Percentiles rank a stretch among this genome's conserved stretches.
Conservation (phyloP, 2,329 filamentous ascomycete genomes). For the Dothistroma septosporum region DNA sequence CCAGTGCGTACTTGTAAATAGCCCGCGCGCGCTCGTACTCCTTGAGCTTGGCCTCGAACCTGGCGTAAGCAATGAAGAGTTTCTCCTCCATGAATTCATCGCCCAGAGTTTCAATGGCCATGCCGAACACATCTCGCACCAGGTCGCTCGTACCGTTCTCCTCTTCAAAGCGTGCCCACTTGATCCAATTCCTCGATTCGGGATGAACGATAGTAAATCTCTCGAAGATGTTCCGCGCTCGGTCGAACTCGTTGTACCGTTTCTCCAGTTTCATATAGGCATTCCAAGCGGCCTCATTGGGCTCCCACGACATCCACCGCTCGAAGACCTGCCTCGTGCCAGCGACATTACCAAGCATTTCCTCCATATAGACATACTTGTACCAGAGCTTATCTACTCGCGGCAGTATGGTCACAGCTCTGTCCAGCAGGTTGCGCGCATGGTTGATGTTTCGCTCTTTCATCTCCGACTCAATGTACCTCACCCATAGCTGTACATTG, state of each 20-base stretch:
- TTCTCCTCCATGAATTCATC: slow-evolving; percentile 96
- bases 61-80: slow-evolving; percentile 91
- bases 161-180: slow-evolving; percentile 96
- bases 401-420: slow-evolving; percentile 87
- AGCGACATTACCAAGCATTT: slow-evolving; percentile 90
- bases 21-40: slow-evolving; percentile 90
- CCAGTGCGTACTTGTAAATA: slow-evolving; percentile 95
- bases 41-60: slow-evolving; percentile 89
- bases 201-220: slow-evolving; percentile 89
- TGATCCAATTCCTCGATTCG: slow-evolving; percentile 95
- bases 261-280: slow-evolving; percentile 98
- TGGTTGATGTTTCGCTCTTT: slow-evolving; percentile 94
- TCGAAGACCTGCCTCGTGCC: slow-evolving; percentile 93
- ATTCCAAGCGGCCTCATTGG: slow-evolving; percentile 90
- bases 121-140: slow-evolving; percentile 86
- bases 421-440: slow-evolving; percentile 87
- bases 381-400: slow-evolving; percentile 97
- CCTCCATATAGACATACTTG: slow-evolving; percentile 98
- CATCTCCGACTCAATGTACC: slow-evolving; percentile 96
- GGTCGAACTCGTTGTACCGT: slow-evolving; percentile 84
- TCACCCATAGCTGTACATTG: slow-evolving; percentile 80
- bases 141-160: slow-evolving; percentile 88
- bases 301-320: slow-evolving; percentile 97
- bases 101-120: slow-evolving; percentile 80
- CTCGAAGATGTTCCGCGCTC: slow-evolving; percentile 84